Evolutionary conservation across 2,329 filamentous ascomycete genomes (phyloP).

Genomic region (Samsoniella hepiali): DNA sequence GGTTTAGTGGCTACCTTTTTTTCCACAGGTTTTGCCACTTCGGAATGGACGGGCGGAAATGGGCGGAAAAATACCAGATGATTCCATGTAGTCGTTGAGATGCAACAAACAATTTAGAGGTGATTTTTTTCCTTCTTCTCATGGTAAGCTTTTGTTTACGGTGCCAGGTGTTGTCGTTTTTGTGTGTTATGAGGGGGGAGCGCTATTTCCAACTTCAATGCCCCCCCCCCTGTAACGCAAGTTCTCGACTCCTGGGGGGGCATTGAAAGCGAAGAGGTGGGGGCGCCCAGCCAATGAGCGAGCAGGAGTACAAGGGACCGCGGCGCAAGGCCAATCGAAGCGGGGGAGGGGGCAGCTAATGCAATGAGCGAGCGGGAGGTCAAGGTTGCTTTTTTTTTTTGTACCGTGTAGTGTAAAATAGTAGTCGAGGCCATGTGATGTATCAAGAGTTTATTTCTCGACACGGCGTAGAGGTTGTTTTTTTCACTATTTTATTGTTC

Average conservation of each 20-base stretch:
- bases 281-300: not conserved
- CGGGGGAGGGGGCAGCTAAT: slow-evolving; percentile 12
- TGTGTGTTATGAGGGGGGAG: too few species aligned
- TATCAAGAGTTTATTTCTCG: not conserved
- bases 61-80: not conserved
- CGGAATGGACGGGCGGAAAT: not conserved
- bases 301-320: not conserved
- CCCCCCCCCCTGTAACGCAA: too few species aligned
- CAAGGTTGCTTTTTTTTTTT: not conserved
- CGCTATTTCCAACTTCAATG: too few species aligned
- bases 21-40: not conserved
- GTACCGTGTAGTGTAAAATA: not conserved
- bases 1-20: not conserved
- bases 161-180: too few species aligned
- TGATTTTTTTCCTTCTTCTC: too few species aligned
- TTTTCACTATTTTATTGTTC: not conserved
- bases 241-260: too few species aligned
- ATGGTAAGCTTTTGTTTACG: too few species aligned
- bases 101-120: too few species aligned
- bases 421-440: not conserved
- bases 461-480: too few species aligned
- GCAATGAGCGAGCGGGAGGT: not conserved
- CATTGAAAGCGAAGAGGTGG: not conserved
- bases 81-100: not conserved
- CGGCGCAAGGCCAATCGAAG: not conserved